Base-by-base conservation (phyloP, 495 filamentous ascomycete species). In the Rhypophila decipiens region DNA sequence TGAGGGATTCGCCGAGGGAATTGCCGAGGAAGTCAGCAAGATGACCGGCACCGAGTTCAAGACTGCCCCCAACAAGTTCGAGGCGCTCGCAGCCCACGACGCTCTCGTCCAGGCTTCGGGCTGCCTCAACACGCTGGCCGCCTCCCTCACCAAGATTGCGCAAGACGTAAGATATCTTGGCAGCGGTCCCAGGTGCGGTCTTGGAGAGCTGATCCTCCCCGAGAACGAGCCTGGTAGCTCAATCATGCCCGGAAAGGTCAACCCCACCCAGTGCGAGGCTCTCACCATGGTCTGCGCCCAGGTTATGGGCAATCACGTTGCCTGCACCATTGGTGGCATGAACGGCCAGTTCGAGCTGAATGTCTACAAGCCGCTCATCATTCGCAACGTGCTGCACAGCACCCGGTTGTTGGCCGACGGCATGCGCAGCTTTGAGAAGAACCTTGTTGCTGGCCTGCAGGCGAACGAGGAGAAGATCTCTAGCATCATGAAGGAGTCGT, bases 171-270 rank as follows among this genome's bases (percentile, higher is more conserved):
- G 93, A 51, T 97, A 94, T 74, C 86, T 98, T 17, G 93, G 94
- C 45, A 95, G 88, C 53, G 93, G 93, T 9, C 93, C 93, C 34
- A 86, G 93, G 43, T 98, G 93, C 71, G 93, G 93, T 56, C 82
- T 97, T 10, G 91, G 89, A 44, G 93, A 98, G 72, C 79, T 98
- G 39, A 76, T 74, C 61, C 80, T 98, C 21, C 93, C 93, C 31
- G 93, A 98, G 75, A 98, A 98, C 71, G 93, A 98, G 77, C 93
- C 93, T 15, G 93, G 93, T 39, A 87, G 81, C 57, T 93, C 87
- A 46, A 97, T 98, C 73, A 98, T 98, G 93, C 93, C 93, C 23
- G 93, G 93, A 57, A 98, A 98, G 77, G 93, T 98, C 58, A 98
- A 98, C 77, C 93, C 93, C 27, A 98, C 93, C 21, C 93, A 98